A percentile compares a stretch with the other conserved stretches of the same genome.
These are phyloP conservation scores for Debaryomycetaceae sp. DNA, from an alignment of 1,139 yeast genomes.

Conservation along the genomic window DNA sequence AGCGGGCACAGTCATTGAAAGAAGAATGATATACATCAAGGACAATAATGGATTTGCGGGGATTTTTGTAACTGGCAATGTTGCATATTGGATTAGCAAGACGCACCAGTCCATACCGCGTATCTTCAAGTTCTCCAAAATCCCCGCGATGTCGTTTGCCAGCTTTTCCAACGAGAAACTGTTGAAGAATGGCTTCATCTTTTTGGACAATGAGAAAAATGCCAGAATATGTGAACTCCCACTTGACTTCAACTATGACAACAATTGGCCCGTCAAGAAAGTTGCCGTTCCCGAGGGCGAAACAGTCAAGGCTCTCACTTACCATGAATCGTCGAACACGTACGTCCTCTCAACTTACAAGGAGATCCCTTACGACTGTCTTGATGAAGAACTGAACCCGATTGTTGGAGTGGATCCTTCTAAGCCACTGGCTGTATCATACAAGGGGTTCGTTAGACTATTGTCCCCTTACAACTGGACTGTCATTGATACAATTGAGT, in stretches of 20 bases:
- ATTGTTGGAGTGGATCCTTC: slow-evolving; percentile 55
- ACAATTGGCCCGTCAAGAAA: slow-evolving; percentile 57
- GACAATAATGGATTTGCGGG: slow-evolving; percentile 56
- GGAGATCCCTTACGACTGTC: slow-evolving; percentile 58
- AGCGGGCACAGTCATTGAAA: slow-evolving; percentile 63
- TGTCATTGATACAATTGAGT: slow-evolving; percentile 64
- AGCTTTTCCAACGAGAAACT: slow-evolving; percentile 38
- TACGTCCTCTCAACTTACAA: slow-evolving; percentile 62
- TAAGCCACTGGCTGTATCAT: slow-evolving; percentile 48
- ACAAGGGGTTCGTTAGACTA: slow-evolving; percentile 58
- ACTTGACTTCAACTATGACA: slow-evolving; percentile 50
- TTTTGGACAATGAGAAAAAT: slow-evolving; percentile 65
- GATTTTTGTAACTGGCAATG: slow-evolving; percentile 71
- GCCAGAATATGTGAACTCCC: slow-evolving; percentile 69
- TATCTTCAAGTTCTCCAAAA: slow-evolving; percentile 62
- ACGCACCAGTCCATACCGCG: slow-evolving; percentile 62
- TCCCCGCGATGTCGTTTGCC: slow-evolving; percentile 61
- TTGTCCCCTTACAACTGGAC: slow-evolving; percentile 76
- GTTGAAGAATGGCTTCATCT: slow-evolving; percentile 53
- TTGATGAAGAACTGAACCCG: slow-evolving; percentile 52
- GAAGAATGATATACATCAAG: slow-evolving; percentile 59
- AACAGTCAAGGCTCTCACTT: slow-evolving; percentile 66
- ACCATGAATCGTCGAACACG: slow-evolving; percentile 66
- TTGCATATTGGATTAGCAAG: slow-evolving; percentile 66
- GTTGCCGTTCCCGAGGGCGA: slow-evolving; percentile 44